These are phyloP conservation scores for Brassica hybrid DNA, from an alignment of 441 rosid genomes.

Conservation along the genomic window DNA sequence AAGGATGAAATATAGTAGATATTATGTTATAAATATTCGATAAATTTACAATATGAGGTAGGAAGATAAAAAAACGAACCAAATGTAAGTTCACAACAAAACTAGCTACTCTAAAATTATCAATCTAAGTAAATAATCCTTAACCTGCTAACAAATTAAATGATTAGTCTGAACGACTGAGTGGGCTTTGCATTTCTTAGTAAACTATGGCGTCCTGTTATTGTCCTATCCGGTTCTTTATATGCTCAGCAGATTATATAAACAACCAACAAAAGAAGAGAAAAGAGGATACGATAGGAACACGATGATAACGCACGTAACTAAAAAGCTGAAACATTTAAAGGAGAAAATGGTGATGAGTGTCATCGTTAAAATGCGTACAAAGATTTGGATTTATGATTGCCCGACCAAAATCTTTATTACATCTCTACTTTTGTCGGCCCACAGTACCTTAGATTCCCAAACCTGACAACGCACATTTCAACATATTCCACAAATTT, in stretches of 20 bases:
- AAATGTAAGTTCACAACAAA: too few relatives aligned
- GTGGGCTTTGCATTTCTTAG: slow-evolving; percentile 2
- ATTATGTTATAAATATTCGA: too few relatives aligned
- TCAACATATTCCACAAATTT: slow-evolving; percentile 44
- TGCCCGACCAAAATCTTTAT: slow-evolving; percentile 38
- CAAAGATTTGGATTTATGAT: slow-evolving; percentile 37
- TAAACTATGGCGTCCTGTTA: slow-evolving; percentile 10
- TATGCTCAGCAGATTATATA: slow-evolving; percentile 5
- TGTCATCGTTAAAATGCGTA: slow-evolving; percentile 31
- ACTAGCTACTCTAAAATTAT: too few relatives aligned
- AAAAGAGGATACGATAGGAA: slow-evolving; percentile 16
- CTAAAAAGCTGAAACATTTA: slow-evolving; percentile 25
- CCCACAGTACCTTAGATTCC: slow-evolving; percentile 35
- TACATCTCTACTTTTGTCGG: slow-evolving; percentile 41
- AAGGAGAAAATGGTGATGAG: slow-evolving; percentile 24
- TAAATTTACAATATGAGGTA: too few relatives aligned
- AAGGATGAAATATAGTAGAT: too few relatives aligned
- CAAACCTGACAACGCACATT: slow-evolving; percentile 41
- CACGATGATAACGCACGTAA: slow-evolving; percentile 39
- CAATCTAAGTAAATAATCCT: too few relatives aligned
- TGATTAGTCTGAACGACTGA: too few relatives aligned
- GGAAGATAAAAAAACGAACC: too few relatives aligned
- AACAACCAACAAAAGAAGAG: too few relatives aligned
- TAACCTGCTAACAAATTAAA: too few relatives aligned
- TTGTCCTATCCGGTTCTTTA: slow-evolving; percentile 21